These are phyloP conservation scores for Pyrenula aspistea DNA, from an alignment of 495 filamentous ascomycete genomes.

Conservation along the genomic window DNA sequence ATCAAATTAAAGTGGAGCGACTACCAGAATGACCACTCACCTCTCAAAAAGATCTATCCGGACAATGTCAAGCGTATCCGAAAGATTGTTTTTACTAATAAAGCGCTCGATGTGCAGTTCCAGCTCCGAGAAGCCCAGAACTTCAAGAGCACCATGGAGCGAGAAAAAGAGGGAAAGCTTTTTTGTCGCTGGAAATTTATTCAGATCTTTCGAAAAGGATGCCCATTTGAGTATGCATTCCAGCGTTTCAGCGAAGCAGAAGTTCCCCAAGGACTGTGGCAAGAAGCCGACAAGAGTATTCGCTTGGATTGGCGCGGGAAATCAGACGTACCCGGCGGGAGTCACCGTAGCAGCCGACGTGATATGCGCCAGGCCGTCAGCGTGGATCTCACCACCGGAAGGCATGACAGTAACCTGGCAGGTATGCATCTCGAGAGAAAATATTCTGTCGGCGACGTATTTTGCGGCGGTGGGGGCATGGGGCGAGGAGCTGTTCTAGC, in stretches of 20 bases:
- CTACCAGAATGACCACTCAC: neutral
- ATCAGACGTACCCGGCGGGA: slow-evolving; percentile 13
- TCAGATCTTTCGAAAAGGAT: neutral
- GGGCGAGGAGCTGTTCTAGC: slow-evolving; percentile 55
- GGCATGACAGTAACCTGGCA: neutral
- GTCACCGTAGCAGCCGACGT: neutral
- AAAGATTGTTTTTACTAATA: slow-evolving; percentile 22
- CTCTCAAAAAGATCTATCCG: slow-evolving; percentile 8
- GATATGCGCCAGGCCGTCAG: neutral
- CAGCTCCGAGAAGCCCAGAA: neutral
- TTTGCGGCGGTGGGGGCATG: slow-evolving; percentile 68
- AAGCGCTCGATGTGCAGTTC: neutral
- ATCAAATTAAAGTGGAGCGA: neutral
- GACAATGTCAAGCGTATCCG: slow-evolving; percentile 12
- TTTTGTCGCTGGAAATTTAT: slow-evolving; percentile 21
- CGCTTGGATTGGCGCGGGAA: slow-evolving; percentile 20
- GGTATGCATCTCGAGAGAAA: slow-evolving; percentile 5
- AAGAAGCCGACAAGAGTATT: slow-evolving; percentile 13
- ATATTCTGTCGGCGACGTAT: slow-evolving; percentile 60
- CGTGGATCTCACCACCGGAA: neutral
- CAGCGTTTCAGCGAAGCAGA: slow-evolving; percentile 5
- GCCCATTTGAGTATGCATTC: neutral
- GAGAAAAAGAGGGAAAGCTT: slow-evolving; percentile 5
- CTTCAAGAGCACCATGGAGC: neutral
- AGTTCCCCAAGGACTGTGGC: slow-evolving; percentile 16